Conservation (phyloP, 768 basidiomycete genomes). For the Suillus decipiens region DNA sequence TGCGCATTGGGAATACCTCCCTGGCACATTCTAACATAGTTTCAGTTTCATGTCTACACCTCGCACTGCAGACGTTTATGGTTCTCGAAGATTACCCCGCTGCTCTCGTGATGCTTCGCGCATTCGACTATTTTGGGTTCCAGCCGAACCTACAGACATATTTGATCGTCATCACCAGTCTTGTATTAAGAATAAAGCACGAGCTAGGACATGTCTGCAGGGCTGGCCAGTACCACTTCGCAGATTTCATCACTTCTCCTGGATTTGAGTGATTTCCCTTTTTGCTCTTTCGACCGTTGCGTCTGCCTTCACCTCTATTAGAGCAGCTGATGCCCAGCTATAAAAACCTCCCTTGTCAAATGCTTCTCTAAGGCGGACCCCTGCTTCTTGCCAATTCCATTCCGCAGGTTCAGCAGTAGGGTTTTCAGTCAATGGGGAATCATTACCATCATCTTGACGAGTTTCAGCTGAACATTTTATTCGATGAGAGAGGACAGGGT, state of each 20-base stretch:
- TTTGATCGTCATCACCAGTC: constrained; percentile 38
- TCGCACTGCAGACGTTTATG: constrained; percentile 48
- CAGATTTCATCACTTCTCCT: constrained; percentile 30
- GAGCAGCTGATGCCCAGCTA: too few species aligned
- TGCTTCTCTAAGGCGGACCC: too few species aligned
- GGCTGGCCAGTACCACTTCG: constrained; percentile 19
- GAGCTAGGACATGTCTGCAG: constrained; percentile 15
- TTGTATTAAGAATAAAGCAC: constrained; percentile 36
- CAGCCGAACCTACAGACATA: constrained; percentile 40
- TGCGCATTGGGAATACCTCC: constrained; percentile 18
- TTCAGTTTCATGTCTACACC: constrained; percentile 39
- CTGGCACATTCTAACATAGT: constrained; percentile 28
- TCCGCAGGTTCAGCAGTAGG: too few species aligned
- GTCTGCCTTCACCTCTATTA: too few species aligned
- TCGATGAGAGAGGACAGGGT: too few species aligned
- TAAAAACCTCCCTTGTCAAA: too few species aligned
- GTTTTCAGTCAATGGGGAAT: too few species aligned
- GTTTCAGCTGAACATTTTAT: too few species aligned
- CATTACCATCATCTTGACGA: too few species aligned
- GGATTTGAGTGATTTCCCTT: too few species aligned
- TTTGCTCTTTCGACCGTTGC: too few species aligned
- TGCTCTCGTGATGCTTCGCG: constrained; percentile 41
- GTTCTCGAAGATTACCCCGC: constrained; percentile 47
- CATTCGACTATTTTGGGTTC: constrained; percentile 32
- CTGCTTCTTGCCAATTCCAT: too few species aligned